Evolutionary conservation across 2,329 filamentous ascomycete species (phyloP).

Genomic region (Colletotrichum falcatum): DNA sequence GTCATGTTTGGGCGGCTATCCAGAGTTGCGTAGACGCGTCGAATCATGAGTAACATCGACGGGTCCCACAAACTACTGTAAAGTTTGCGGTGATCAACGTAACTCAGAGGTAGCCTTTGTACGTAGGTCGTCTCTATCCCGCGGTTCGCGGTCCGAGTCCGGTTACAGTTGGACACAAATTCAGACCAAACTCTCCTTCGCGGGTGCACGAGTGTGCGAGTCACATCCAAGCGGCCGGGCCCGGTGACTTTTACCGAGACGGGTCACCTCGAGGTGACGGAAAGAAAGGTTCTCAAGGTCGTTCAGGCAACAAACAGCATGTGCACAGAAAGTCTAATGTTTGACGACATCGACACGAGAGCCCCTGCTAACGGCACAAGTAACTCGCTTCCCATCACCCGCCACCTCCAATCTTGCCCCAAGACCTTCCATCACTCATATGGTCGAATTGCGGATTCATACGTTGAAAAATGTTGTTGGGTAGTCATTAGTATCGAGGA

Average conservation of each 20-base stretch:
- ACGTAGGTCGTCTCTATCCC: not conserved
- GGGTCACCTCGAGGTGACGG: not conserved
- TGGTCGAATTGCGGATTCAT: not conserved
- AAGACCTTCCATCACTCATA: not conserved
- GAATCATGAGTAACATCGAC: not conserved
- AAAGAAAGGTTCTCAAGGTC: not conserved
- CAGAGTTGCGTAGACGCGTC: not conserved
- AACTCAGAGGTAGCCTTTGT: not conserved
- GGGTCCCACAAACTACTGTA: not conserved
- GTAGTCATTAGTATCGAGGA: not conserved
- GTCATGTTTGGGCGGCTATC: not conserved
- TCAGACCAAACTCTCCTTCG: not conserved
- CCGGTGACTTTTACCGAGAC: not conserved
- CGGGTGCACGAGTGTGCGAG: not conserved
- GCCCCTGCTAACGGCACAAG: too few species aligned
- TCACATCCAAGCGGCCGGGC: slow-evolving; percentile 1
- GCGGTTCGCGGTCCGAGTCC: not conserved
- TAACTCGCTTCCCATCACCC: not conserved
- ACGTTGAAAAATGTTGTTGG: too few species aligned
- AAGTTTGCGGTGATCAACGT: not conserved
- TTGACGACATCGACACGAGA: not conserved
- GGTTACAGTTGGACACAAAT: slow-evolving; percentile 8
- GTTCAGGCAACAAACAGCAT: not conserved
- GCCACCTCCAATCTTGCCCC: not conserved
- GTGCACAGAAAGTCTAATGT: not conserved